phyloP scores from a whole-genome alignment of 768 basidiomycete genomes.

The Lactifluus pinguis region DNA sequence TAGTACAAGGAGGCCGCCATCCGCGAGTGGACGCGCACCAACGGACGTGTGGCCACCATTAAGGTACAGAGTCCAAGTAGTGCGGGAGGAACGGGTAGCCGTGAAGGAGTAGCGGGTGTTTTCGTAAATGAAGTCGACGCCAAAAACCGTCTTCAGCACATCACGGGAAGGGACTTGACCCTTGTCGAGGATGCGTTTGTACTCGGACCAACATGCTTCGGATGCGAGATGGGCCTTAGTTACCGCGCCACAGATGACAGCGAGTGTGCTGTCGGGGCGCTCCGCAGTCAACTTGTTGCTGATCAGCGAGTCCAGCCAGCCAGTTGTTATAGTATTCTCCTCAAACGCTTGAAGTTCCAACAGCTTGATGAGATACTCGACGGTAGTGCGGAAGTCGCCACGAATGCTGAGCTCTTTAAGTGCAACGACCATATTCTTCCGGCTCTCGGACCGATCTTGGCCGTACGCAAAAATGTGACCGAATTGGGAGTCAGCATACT shows the following conservation, averaged over 20 bases:
- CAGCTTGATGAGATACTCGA: conserved; percentile 98
- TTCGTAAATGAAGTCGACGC: conserved; percentile 96
- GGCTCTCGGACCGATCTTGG: conserved; percentile 85
- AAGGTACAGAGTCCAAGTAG: conserved; percentile 88
- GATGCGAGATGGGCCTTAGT: conserved; percentile 89
- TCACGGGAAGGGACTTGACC: conserved; percentile 96
- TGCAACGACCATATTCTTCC: conserved; percentile 99
- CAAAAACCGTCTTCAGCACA: conserved; percentile 92
- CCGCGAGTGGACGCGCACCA: conserved; percentile 85
- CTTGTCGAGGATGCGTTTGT: conserved; percentile 93
- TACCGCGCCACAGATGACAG: conserved; percentile 93
- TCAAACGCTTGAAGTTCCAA: conserved; percentile 94
- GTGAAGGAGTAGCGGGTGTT: conserved; percentile 94
- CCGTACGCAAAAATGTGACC: conserved; percentile 99
- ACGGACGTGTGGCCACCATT: conserved; percentile 92
- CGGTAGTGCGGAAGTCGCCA: conserved; percentile 96
- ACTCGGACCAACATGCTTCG: conserved; percentile 84
- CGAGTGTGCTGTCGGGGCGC: conserved; percentile 84
- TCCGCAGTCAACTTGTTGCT: conserved; percentile 96
- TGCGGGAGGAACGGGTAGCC: conserved; percentile 80
- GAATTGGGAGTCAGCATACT: conserved; percentile 98
- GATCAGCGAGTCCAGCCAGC: conserved; percentile 96
- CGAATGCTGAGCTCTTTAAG: conserved; percentile 97
- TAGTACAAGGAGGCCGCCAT: conserved; percentile 87
- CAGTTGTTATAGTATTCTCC: conserved; percentile 96